Base-by-base conservation (phyloP, 2,329 filamentous ascomycete genomes). In the Anisogramma anomala region DNA sequence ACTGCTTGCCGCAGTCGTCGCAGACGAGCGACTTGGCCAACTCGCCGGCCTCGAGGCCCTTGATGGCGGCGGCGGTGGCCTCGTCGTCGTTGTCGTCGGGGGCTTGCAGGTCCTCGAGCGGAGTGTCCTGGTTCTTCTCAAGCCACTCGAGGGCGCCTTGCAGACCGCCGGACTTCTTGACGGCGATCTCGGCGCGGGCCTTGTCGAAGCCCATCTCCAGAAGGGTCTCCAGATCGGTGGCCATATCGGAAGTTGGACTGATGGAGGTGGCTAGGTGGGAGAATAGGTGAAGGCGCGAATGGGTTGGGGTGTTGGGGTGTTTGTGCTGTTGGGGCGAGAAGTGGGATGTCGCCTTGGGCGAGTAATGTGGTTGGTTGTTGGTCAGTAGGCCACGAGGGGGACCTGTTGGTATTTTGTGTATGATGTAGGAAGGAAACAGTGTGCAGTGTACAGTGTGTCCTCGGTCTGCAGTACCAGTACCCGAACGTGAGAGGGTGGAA, bases 81-180 rank as follows among this genome's bases (percentile, higher is more conserved):
- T 48, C 69, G 3, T 71, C 63, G 20, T 68, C 70, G 18, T 58
- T 55, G 3, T 59, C 61, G 1, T 59, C 58, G 18, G 60, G 57
- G 11, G 52, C 53, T 48, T 84, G 73, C 47, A 96, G 79, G 43
- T 94, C 81, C 27, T 95, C 87, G 31, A 94, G 58, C 1, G 84
- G 71, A 53, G 84, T 94, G 60, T 94, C 86, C 58, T 93, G 80
- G 58, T 93, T 94, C 53, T 83, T 76, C 58, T 94, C 88, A 1
- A 98, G 74, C 91, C 91, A 98, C 65, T 94, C 84, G 43, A 98
- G 74, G 39, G 91, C 91, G 51, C 80, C 82, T 58, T 91, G 82
- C 34, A 95, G 65, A 43, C 83, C 83, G 48, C 87, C 86, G 10
- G 79, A 75, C 56, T 84, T 85, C 64, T 89, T 85, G 49, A 94